phyloP scores from a whole-genome alignment of 768 basidiomycete species.

The Amanita inopinata region DNA sequence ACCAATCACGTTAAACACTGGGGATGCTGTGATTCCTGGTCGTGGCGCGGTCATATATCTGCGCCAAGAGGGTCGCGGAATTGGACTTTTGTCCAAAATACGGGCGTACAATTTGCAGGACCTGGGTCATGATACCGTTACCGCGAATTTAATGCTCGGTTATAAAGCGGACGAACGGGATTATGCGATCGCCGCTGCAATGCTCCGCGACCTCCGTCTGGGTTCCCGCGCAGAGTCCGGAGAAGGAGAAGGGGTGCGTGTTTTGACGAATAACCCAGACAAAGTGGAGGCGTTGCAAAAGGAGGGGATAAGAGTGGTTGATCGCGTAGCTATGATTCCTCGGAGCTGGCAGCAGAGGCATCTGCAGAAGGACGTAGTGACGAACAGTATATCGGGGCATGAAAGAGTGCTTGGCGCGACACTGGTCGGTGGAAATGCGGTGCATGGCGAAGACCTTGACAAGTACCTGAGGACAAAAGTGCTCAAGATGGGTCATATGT shows the following conservation, averaged over 20 bases:
- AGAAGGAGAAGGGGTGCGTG: constrained; percentile 47
- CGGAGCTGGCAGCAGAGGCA: constrained; percentile 65
- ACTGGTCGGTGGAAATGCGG: constrained; percentile 70
- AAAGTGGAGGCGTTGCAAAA: constrained; percentile 82
- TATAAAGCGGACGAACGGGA: constrained; percentile 90
- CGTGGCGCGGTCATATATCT: constrained; percentile 92
- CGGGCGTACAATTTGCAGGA: constrained; percentile 97
- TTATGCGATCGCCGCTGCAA: constrained; percentile 87
- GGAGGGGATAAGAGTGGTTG: constrained; percentile 73
- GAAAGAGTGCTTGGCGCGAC: constrained; percentile 55
- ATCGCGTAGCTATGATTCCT: constrained; percentile 93
- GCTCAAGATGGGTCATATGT: constrained; percentile 93
- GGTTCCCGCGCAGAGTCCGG: constrained; percentile 26
- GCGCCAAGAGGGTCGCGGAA: constrained; percentile 95
- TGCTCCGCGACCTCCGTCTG: constrained; percentile 79
- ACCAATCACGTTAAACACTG: constrained; percentile 48
- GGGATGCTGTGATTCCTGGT: constrained; percentile 52
- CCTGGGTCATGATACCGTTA: constrained; percentile 96
- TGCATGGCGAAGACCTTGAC: constrained; percentile 80
- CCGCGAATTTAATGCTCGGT: constrained; percentile 92
- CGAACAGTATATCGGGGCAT: constrained; percentile 14
- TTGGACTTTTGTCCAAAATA: constrained; percentile 92
- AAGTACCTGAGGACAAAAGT: constrained; percentile 95
- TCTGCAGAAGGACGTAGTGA: constrained; percentile 19
- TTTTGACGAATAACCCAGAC: constrained; percentile 97